Evolutionary conservation across 805 yeast species (phyloP).

Genomic region (Lipomyces anomalus): DNA sequence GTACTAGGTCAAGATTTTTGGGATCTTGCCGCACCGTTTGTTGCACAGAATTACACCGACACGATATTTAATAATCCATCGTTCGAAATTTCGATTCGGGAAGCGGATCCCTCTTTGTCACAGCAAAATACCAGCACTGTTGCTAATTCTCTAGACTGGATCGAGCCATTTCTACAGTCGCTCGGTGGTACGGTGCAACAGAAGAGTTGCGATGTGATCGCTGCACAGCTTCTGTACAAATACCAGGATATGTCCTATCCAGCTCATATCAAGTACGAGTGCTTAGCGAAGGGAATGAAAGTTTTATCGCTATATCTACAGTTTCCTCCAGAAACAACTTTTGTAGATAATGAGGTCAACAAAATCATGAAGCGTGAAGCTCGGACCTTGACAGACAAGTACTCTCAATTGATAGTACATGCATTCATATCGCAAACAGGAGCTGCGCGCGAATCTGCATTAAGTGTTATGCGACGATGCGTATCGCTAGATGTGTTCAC

Average conservation of each 20-base stretch:
- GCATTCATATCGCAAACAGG: constrained; percentile 19
- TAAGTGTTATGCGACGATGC: background rate
- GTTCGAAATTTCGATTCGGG: constrained; percentile 33
- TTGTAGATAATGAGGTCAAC: constrained; percentile 15
- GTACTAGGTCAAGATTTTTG: constrained; percentile 48
- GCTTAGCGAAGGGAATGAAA: background rate
- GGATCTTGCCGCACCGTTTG: constrained; percentile 49
- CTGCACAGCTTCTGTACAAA: constrained; percentile 4
- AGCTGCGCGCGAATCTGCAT: background rate
- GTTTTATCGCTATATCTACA: background rate
- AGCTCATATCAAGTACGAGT: background rate
- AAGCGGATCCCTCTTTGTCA: background rate
- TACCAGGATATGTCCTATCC: constrained; percentile 6
- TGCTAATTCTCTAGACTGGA: constrained; percentile 10
- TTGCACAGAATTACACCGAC: constrained; percentile 53
- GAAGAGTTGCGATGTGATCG: constrained; percentile 9
- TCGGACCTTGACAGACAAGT: constrained; percentile 44
- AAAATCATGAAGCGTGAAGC: constrained; percentile 34
- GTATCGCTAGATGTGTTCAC: constrained; percentile 7
- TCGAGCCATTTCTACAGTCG: constrained; percentile 12
- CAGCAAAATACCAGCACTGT: background rate
- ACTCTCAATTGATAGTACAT: constrained; percentile 34
- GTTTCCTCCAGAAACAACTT: constrained; percentile 6
- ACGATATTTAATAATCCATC: constrained; percentile 38
- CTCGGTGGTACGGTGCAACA: constrained; percentile 10